Evolutionary conservation across 345 rosid genomes (phyloP), one percentile per base, ranked within the genome.

Genomic region (Dipteronia sinensis): DNA sequence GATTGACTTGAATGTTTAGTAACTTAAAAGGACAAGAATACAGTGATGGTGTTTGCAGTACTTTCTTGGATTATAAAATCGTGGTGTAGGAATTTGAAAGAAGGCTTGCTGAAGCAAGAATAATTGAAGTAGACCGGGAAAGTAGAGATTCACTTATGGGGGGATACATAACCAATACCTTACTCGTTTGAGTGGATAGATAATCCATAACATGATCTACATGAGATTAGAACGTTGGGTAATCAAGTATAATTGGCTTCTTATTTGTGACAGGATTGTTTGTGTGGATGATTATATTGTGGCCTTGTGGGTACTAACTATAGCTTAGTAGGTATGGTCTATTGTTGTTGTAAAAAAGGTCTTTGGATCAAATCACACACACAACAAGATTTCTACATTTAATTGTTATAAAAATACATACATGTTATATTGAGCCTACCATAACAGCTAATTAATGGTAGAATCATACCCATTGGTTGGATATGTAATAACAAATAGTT

Each of bases 1-100:
- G 40, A 65, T 19, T 64, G 19, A 13, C 59, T 23, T 47, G 79
- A 78, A 77, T 62, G 69, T 42, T 42, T 40, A 38, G 42, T 38
- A 27, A 27, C 27, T 10, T 47, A 3, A 11, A 2, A 10, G 53
- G 53, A 47, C 15, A 47, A 47, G 53, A 47, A 47, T 47, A 47
- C 15, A 29, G 3, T 47, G 53, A 13, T 29, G 3, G 2, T 29
- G 31, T 9, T 47, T 47, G 53, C 53, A 12, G 17, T 13, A 9
- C 53, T 1, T 47, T 2, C 15, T 12, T 47, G 53, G 13, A 47
- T 10, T 47, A 13, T 13, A 47, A 13, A 47, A 47, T 13, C 53
- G 2, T 12, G 53, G 53, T 12, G 53, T 47, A 10, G 53, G 53
- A 47, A 47, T 47, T 47, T 47, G 3, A 47, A 47, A 11, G 53